Base-by-base conservation (phyloP, 257 asterid genomes). In the Eustoma russellianum region DNA sequence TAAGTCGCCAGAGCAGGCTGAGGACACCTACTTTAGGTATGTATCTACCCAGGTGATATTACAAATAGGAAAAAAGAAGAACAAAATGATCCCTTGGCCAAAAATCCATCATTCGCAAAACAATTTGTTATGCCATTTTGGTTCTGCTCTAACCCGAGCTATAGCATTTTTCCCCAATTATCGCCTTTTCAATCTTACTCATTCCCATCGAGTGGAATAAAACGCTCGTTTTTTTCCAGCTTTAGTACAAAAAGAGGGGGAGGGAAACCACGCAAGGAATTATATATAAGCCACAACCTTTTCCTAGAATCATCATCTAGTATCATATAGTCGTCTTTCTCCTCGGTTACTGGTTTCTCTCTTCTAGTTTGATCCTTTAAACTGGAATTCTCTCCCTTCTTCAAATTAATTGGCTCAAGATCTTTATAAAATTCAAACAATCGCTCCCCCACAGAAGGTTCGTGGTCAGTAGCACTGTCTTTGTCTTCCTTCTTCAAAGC, bases 281-380 rank as follows among this genome's bases (percentile, higher is more conserved):
- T 13, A 5, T 12, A 30, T 17, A 53, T 5, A 35, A 16, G 33
- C 9, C 33, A 49, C 33, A 43, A 85, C 97, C 99, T 83, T 77
- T 64, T 72, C 76, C 61, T 63, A 19, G 84, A 53, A 53, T 77
- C 83, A 19, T 76, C 79, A 71, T 87, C 92, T 57, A 84, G 77
- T 52, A 41, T 57, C 38, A 41, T 13, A 55, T 74, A 34, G 55
- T 50, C 17, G 66, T 66, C 57, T 52, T 19, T 30, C 58, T 65
- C 79, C 63, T 67, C 12, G 44, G 62, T 57, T 52, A 53, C 53
- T 24, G 73, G 68, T 63, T 69, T 70, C 55, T 53, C 70, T 46
- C 59, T 74, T 73, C 56, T 71, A 50, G 56, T 55, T 52, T 17
- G 73, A 70, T 69, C 78, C 55, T 51, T 55, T 53, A 50, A 62